These are phyloP conservation scores for Tetrahymena borealis DNA, from an alignment of 73 alveolate species.

Conservation along the genomic window DNA sequence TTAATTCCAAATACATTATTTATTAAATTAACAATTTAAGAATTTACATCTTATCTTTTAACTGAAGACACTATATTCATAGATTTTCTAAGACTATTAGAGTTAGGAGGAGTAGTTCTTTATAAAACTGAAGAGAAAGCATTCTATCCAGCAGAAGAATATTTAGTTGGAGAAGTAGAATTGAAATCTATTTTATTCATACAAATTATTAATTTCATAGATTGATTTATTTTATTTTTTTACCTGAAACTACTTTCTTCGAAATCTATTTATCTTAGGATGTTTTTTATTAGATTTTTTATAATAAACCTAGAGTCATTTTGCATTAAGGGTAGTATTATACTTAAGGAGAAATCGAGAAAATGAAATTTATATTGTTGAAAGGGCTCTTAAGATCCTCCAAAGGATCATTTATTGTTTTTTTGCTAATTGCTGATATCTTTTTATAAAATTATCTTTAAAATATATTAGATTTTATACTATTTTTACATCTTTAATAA, in stretches of 20 bases:
- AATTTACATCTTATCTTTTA: background rate
- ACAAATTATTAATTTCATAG: background rate
- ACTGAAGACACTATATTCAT: background rate
- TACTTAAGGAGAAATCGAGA: background rate
- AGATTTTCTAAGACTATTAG: background rate
- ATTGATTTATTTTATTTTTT: background rate
- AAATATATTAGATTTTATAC: background rate
- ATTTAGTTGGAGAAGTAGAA: background rate
- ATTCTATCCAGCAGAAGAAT: background rate
- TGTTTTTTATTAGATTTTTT: background rate
- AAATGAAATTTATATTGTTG: background rate
- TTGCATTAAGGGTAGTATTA: background rate
- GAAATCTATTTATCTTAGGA: background rate
- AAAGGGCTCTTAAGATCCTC: background rate
- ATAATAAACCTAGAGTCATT: background rate
- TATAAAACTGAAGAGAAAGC: background rate
- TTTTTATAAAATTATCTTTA: background rate
- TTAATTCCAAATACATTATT: background rate
- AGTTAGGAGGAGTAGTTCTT: background rate
- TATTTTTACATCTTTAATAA: background rate
- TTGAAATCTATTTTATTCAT: background rate
- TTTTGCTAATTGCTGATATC: background rate
- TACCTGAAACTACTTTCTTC: background rate
- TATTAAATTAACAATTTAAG: background rate
- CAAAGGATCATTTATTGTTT: background rate